Percentiles rank a stretch among this genome's conserved stretches.
These are phyloP conservation scores for Byssochlamys sp. DNA, from an alignment of 2,329 filamentous ascomycete species.

Conservation along the genomic window DNA sequence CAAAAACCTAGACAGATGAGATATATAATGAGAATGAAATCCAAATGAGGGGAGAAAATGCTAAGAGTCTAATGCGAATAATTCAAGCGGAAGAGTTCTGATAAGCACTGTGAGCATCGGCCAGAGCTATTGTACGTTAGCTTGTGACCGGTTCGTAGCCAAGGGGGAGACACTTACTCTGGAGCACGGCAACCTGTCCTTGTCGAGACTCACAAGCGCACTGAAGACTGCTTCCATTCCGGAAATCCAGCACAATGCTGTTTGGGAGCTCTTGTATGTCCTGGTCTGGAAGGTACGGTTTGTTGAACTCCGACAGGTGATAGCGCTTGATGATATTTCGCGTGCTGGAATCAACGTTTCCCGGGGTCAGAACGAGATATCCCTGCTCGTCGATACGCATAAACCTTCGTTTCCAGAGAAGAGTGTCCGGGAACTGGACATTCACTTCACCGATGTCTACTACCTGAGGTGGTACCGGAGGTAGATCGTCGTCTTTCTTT, in stretches of 20 bases:
- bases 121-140: conserved; percentile 25
- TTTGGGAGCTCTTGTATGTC: conserved; percentile 88
- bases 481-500: conserved; percentile 12
- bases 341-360: conserved; percentile 51
- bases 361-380: conserved; percentile 67
- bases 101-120: conserved; percentile 32
- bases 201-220: conserved; percentile 51
- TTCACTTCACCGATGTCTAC: conserved; percentile 82
- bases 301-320: conserved; percentile 73
- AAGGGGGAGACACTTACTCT: conserved; percentile 32
- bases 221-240: conserved; percentile 53
- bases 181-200: conserved; percentile 44
- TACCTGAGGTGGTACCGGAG: conserved; percentile 37
- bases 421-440: conserved; percentile 89
- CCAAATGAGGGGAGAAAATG: conserved; percentile 1
- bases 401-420: conserved; percentile 90
- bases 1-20: not conserved
- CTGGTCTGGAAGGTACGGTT: conserved; percentile 73
- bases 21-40: not conserved
- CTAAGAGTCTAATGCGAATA: not conserved
- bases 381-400: conserved; percentile 77
- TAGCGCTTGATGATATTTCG: conserved; percentile 65
- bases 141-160: not conserved
- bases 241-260: conserved; percentile 59
- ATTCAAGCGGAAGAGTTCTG: conserved; percentile 6